phyloP scores from a whole-genome alignment of 2,329 filamentous ascomycete species.

The Blastomyces gilchristii region DNA sequence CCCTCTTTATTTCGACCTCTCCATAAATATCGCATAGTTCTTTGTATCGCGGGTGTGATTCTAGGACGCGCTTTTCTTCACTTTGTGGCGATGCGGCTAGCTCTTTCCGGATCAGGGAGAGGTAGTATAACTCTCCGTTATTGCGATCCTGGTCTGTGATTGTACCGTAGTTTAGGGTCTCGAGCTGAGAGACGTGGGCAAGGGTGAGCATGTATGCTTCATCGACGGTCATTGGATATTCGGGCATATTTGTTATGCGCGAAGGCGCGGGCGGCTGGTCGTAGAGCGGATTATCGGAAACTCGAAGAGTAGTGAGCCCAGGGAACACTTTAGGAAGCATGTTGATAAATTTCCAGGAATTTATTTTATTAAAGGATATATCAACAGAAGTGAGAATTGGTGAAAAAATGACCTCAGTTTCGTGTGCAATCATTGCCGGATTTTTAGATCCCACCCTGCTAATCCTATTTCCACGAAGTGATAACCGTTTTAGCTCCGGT shows the following conservation, averaged over 20 bases:
- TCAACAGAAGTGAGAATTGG: constrained; percentile 54
- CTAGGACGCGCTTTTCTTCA: constrained; percentile 46
- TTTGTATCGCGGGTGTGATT: constrained; percentile 58
- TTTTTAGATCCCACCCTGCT: constrained; percentile 26
- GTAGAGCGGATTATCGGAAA: constrained; percentile 81
- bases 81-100: constrained; percentile 38
- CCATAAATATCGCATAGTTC: constrained; percentile 70
- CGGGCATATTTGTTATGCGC: constrained; percentile 31
- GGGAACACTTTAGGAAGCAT: constrained; percentile 58
- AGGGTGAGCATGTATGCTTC: constrained; percentile 85
- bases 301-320: constrained; percentile 60
- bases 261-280: constrained; percentile 34
- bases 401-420: constrained; percentile 42
- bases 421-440: constrained; percentile 19
- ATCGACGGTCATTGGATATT: constrained; percentile 46
- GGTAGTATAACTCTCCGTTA: constrained; percentile 89
- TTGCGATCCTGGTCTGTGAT: constrained; percentile 64
- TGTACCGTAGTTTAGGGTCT: constrained; percentile 48
- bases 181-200: constrained; percentile 59
- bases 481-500: constrained; percentile 39
- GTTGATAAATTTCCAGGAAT: constrained; percentile 65
- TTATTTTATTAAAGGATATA: constrained; percentile 60
- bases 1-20: constrained; percentile 53
- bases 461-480: constrained; percentile 68
- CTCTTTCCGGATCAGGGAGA: constrained; percentile 70